These are phyloP conservation scores for Neonectria hederae DNA, from an alignment of 2,329 filamentous ascomycete species.

Conservation along the genomic window DNA sequence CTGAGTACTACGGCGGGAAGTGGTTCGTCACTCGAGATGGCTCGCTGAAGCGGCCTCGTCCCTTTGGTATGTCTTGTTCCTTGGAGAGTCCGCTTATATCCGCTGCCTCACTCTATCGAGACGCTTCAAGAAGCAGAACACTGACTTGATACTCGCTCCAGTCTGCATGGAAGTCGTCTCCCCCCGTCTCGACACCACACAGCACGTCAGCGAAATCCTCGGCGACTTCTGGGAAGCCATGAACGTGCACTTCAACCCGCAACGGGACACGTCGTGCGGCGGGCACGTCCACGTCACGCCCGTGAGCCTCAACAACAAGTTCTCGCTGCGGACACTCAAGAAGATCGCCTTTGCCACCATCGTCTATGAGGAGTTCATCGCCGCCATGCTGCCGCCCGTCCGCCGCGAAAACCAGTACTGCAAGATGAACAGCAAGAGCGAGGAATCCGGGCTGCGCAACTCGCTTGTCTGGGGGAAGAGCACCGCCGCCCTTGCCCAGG, in stretches of 20 bases:
- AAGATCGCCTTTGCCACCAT: conserved; percentile 50
- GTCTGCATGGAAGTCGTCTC: conserved; percentile 55
- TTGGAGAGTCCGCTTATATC: not conserved
- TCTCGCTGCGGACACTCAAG: conserved; percentile 48
- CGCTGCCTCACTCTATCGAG: not conserved
- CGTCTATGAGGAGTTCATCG: conserved; percentile 49
- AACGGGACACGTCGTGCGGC: conserved; percentile 48
- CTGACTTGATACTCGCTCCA: conserved; percentile 19
- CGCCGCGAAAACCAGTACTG: conserved; percentile 51
- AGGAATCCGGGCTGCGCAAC: conserved; percentile 43
- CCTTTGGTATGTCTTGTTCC: conserved; percentile 44
- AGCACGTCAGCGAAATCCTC: conserved; percentile 45
- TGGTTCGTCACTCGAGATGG: conserved; percentile 54
- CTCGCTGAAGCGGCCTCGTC: conserved; percentile 50
- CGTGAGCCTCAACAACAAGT: conserved; percentile 46
- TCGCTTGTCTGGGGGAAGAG: conserved; percentile 44
- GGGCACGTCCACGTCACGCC: conserved; percentile 54
- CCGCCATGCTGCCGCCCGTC: conserved; percentile 44
- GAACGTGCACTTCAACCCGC: conserved; percentile 52
- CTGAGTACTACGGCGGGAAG: conserved; percentile 54
- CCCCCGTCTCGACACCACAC: conserved; percentile 49
- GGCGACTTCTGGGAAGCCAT: conserved; percentile 54
- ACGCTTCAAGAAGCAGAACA: not conserved
- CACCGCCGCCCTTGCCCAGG: conserved; percentile 37
- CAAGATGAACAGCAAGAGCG: conserved; percentile 45